These are phyloP conservation scores for Isochrysis galbana DNA, from an alignment of 78 protist species.

Conservation along the genomic window DNA sequence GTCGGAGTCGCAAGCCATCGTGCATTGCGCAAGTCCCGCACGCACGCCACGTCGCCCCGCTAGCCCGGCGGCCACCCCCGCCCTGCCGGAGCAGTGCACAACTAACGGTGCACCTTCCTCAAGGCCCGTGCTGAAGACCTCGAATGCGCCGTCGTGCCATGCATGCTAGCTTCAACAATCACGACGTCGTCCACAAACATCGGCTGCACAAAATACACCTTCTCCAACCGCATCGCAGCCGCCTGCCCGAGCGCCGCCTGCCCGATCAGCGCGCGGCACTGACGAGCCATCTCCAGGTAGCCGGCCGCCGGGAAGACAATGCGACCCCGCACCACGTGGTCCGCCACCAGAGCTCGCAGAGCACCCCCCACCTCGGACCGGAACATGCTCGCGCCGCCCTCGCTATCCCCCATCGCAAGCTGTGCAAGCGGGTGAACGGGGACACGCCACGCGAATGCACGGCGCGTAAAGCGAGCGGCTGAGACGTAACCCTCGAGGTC, in stretches of 20 bases:
- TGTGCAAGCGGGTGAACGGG: background rate
- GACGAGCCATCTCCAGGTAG: background rate
- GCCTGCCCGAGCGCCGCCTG: background rate
- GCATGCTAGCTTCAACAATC: background rate
- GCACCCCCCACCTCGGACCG: background rate
- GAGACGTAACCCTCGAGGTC: background rate
- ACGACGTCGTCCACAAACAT: background rate
- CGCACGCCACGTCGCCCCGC: too few relatives aligned
- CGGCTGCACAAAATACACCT: background rate
- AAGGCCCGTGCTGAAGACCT: background rate
- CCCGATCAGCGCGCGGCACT: background rate
- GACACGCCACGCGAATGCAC: background rate
- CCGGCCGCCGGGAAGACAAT: background rate
- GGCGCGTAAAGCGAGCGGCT: background rate
- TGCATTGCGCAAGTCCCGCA: too few relatives aligned
- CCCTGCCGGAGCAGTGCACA: background rate
- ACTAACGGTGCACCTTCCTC: background rate
- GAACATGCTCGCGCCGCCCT: background rate
- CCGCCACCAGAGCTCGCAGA: background rate
- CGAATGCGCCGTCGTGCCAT: background rate
- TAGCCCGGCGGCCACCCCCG: too few relatives aligned
- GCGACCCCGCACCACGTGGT: background rate
- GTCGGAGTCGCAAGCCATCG: too few relatives aligned
- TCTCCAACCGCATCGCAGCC: background rate
- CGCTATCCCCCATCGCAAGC: background rate